Percentiles rank a stretch among this genome's conserved stretches.
Conservation (phyloP, 331 rosid genomes). For the Phaseolus coccineus region DNA sequence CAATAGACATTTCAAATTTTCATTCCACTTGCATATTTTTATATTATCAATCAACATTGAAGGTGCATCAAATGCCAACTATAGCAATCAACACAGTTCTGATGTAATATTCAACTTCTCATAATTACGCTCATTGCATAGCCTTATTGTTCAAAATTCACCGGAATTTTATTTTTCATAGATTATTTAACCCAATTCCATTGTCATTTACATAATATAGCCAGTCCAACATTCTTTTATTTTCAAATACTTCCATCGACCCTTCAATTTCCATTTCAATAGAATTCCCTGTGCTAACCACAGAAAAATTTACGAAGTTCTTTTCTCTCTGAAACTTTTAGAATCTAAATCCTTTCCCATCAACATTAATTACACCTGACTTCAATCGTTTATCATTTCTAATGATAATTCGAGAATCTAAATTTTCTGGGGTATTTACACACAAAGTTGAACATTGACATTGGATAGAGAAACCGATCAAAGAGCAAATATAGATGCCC, state of each 20-base stretch:
- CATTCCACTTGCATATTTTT: neutral
- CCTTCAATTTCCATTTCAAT: neutral
- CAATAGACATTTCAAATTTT: slow-evolving; percentile 13
- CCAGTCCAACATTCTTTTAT: neutral
- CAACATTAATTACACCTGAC: neutral
- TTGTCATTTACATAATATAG: neutral
- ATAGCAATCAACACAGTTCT: neutral
- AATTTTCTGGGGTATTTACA: neutral
- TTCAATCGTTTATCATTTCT: neutral
- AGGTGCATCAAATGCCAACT: slow-evolving; percentile 17
- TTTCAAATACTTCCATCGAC: neutral
- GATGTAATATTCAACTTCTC: neutral
- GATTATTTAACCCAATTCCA: neutral
- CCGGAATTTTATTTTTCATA: neutral
- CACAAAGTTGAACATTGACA: neutral
- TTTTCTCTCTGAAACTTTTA: neutral
- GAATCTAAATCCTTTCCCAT: neutral
- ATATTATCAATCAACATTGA: neutral
- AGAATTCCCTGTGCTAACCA: neutral
- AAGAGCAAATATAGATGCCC: neutral
- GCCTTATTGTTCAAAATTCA: neutral
- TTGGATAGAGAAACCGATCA: neutral
- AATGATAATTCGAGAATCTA: slow-evolving; percentile 13
- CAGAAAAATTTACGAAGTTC: neutral
- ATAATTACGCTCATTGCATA: neutral